Conservation (phyloP, 1,284 basidiomycete species). For the Trametes sp. region DNA sequence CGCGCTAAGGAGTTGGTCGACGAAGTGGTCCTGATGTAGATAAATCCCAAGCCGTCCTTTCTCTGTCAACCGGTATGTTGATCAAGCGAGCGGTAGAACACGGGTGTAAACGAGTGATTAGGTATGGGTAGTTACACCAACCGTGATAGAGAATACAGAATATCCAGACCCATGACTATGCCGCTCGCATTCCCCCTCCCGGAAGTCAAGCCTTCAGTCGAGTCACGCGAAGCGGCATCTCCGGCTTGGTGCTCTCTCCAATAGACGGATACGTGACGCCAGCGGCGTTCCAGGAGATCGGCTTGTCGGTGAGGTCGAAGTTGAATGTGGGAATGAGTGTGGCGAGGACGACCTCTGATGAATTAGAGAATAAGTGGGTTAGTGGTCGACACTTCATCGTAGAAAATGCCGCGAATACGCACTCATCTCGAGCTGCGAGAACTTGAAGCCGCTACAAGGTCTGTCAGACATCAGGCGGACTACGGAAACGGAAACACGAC, state of each 20-base stretch:
- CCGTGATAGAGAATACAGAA: too few relatives aligned
- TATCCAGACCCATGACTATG: too few relatives aligned
- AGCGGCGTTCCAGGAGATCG: constrained; percentile 36
- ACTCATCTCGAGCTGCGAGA: constrained; percentile 48
- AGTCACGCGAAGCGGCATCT: constrained; percentile 31
- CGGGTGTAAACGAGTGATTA: too few relatives aligned
- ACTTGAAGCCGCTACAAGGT: constrained; percentile 41
- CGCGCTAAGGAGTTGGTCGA: not conserved
- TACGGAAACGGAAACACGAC: constrained; percentile 4
- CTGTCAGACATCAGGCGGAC: not conserved
- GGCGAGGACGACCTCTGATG: constrained; percentile 21
- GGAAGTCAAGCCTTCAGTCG: constrained; percentile 6
- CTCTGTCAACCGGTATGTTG: too few relatives aligned
- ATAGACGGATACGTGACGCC: constrained; percentile 31
- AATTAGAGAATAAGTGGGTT: not conserved
- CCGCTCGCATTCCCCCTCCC: too few relatives aligned
- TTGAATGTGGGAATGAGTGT: constrained; percentile 20
- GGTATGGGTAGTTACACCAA: too few relatives aligned
- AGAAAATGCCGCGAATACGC: constrained; percentile 22
- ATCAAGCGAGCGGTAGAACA: too few relatives aligned
- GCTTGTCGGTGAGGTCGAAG: constrained; percentile 23
- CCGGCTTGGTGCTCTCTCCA: constrained; percentile 28
- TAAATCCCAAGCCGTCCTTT: not conserved
- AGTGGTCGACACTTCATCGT: too few relatives aligned
- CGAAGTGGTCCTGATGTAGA: not conserved